Base-by-base conservation (phyloP, 1,139 yeast genomes). In the Groenewaldozyma sp. region DNA sequence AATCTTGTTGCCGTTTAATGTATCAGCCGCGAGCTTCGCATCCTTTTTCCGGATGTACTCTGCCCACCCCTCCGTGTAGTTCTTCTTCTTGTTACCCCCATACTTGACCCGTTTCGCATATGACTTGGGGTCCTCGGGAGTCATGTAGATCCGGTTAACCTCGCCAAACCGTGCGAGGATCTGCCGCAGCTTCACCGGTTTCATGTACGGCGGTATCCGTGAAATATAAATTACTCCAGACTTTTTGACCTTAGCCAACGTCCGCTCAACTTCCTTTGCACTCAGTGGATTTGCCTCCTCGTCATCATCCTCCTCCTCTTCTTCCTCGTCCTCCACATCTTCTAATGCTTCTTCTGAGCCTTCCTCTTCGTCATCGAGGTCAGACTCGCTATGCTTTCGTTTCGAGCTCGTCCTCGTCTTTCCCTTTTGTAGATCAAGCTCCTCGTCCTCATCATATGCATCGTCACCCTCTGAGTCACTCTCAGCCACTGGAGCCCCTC, bases 21-120 rank as follows among this genome's bases (percentile, higher is more conserved):
- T 82, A 5, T 70, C 68, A 3, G 94, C 95, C 46, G 95, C 88
- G 24, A 86, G 61, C 59, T 91, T 91, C 1, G 98, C 98, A 53
- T 87, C 83, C 51, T 73, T 74, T 58, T 91, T 91, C 54, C 76
- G 74, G 14, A 72, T 65, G 62, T 84, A 93, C 62, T 91, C 99
- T 5, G 84, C 93, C 99, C 99, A 91, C 5, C 98, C 99, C 66
- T 93, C 98, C 14, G 82, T 83, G 56, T 74, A 93, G 60, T 74
- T 81, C 56, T 73, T 73, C 64, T 88, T 88, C 62, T 86, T 87
- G 60, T 91, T 93, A n/a, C 98, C 98, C 13, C 97, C 97, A 48
- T 76, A 74, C 52, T 82, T 82, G 14, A 83, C 78, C 53, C 98
- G 68, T 41, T 73, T 71, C 37, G 74, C 76, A 52, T 86, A 71